These are phyloP conservation scores for Mrakia frigida DNA, from an alignment of 768 basidiomycete genomes.

Conservation along the genomic window DNA sequence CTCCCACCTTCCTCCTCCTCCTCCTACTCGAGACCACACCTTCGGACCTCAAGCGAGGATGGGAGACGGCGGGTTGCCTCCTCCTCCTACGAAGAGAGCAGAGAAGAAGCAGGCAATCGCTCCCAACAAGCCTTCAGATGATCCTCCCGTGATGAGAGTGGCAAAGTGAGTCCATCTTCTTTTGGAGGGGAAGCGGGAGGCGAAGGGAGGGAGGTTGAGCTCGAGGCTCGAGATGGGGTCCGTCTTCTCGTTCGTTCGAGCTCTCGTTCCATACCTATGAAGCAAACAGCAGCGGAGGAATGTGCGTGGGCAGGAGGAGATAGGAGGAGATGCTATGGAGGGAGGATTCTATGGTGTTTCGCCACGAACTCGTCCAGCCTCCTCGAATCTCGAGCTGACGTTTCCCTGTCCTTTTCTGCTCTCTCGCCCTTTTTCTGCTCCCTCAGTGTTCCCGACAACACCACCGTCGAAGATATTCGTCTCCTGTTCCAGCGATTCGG, in stretches of 20 bases:
- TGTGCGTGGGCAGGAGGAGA: too few species aligned
- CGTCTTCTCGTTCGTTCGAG: background rate
- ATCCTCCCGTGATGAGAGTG: slow-evolving; percentile 9
- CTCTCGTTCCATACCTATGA: background rate
- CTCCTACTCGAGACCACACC: background rate
- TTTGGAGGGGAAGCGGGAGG: too few species aligned
- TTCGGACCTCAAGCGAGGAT: too few species aligned
- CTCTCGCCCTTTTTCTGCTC: too few species aligned
- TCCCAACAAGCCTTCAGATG: background rate
- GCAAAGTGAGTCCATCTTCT: background rate
- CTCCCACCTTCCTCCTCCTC: background rate
- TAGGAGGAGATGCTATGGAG: background rate
- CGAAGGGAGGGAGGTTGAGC: too few species aligned
- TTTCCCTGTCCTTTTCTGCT: too few species aligned
- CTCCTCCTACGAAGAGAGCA: background rate
- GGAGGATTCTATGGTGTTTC: too few species aligned
- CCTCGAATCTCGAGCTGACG: background rate
- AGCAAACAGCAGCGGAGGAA: too few species aligned
- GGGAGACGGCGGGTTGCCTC: background rate
- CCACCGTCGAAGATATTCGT: background rate
- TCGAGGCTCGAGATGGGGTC: too few species aligned
- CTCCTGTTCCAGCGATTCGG: background rate
- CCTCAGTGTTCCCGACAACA: slow-evolving; percentile 12
- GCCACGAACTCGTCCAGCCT: background rate
- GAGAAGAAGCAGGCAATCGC: background rate